phyloP scores from a whole-genome alignment of 805 yeast genomes.

The Pichia membranifaciens region DNA sequence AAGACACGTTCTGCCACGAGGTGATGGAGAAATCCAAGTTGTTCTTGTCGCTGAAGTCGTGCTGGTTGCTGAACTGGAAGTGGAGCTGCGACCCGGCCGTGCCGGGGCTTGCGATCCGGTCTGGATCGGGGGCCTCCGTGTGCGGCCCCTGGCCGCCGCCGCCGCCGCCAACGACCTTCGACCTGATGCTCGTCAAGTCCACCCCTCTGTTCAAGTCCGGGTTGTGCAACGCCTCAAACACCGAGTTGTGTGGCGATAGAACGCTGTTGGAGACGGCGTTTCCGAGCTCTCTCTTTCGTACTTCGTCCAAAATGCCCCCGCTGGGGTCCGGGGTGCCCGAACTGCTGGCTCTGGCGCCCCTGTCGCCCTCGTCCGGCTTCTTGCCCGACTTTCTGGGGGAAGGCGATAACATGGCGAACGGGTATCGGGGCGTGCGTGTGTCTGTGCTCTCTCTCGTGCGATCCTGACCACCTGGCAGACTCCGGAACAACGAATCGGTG shows the following conservation, averaged over 20 bases:
- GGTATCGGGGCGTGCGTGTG: background rate
- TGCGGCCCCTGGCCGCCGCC: too few species aligned
- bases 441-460: background rate
- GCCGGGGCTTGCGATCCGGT: too few species aligned
- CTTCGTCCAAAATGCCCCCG: background rate
- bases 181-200: conserved; percentile 5
- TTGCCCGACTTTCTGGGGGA: background rate
- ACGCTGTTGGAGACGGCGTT: background rate
- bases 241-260: conserved; percentile 28
- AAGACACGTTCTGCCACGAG: conserved; percentile 32
- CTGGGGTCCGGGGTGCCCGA: too few species aligned
- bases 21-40: conserved; percentile 28
- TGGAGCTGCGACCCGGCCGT: conserved; percentile 1
- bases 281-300: background rate
- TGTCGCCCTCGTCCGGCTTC: background rate
- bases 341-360: background rate
- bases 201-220: conserved; percentile 28
- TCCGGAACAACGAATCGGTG: too few species aligned
- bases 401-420: background rate
- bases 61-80: conserved; percentile 4
- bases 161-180: background rate
- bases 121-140: too few species aligned
- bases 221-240: conserved; percentile 29
- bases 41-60: conserved; percentile 11
- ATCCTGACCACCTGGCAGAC: too few species aligned